Percentiles rank a stretch among this genome's conserved stretches.
phyloP scores from a whole-genome alignment of 768 basidiomycete genomes.

The Lentinula sp. region DNA sequence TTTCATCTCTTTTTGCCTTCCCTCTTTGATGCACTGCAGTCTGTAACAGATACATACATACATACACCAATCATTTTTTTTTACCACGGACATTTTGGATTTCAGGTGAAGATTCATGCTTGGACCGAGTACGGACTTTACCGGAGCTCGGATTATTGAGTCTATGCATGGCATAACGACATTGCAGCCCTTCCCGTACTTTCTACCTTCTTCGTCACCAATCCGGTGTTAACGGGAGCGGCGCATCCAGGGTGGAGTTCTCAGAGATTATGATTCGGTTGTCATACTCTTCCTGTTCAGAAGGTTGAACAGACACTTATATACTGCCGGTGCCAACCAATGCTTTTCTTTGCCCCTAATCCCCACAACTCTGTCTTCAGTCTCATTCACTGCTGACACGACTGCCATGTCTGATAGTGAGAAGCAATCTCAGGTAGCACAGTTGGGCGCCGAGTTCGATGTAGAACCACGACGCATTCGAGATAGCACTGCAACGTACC shows the following conservation, averaged over 20 bases:
- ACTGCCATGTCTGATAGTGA: not conserved
- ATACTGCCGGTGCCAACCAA: not conserved
- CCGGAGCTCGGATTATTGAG: not conserved
- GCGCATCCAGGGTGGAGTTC: slow-evolving; percentile 3
- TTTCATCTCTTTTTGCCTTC: not conserved
- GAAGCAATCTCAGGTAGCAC: not conserved
- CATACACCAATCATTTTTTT: not conserved
- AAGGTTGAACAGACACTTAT: not conserved
- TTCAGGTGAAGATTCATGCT: no score
- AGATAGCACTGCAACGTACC: slow-evolving; percentile 1
- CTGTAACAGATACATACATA: not conserved
- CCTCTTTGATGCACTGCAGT: not conserved
- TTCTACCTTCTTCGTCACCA: not conserved
- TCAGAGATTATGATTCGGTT: not conserved
- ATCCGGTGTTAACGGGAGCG: slow-evolving; percentile 8
- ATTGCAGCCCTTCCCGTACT: not conserved
- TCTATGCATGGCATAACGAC: not conserved
- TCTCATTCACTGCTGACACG: not conserved
- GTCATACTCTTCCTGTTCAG: not conserved
- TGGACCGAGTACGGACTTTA: not conserved
- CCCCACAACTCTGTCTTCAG: not conserved
- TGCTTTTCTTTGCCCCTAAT: not conserved
- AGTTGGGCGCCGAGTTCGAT: not conserved
- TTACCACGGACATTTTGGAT: not conserved
- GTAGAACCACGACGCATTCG: not conserved